Base-by-base conservation (phyloP, 805 yeast species). In the Candida pseudoglaebosa region DNA sequence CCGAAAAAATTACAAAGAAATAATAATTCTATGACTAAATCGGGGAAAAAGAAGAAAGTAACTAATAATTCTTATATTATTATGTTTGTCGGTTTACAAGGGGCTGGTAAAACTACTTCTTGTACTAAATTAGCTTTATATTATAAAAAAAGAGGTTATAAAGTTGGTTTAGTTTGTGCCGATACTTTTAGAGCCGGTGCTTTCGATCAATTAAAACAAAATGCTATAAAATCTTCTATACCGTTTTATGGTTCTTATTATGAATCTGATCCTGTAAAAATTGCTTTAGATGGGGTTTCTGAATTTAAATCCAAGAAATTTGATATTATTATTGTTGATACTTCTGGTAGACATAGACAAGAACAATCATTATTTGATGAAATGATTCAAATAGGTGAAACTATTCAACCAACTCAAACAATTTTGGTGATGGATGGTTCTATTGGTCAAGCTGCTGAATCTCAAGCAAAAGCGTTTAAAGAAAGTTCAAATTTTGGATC, bases 161-260 rank as follows among this genome's bases (percentile, higher is more conserved):
- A 89, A 59, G 95, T 88, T 34, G 98, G 98, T 38, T 71, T 93
- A 57, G 98, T 93, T 18, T 93, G 99, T 77, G 99, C 99, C 2
- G 99, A 93, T 70, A 93, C 99, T 21, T 93, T 91, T 73, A 82
- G 99, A 74, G 99, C 99, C 26, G 99, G 99, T 74, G 99, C 99
- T 2, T 91, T 91, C 70, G 99, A 91, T 65, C 99, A 91, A 71
- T 76, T 91, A 64, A 91, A 93, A 61, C 99, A 91, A 65, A 91
- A 91, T 62, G 98, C 99, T 17, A 88, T 91, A 39, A 87, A 88
- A 67, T 95, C 99, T 1, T 80, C 84, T 50, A 87, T 91, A 40
- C 98, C 99, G 32, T 91, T 79, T 63, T 91, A 80, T 61, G 99
- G 99, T 52, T 84, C 95, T 5, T 93, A 93, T 62, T 80, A 93